Percentiles rank a stretch among this genome's conserved stretches.
These are phyloP conservation scores for Drechslera avenae DNA, from an alignment of 2,329 filamentous ascomycete species.

Conservation along the genomic window DNA sequence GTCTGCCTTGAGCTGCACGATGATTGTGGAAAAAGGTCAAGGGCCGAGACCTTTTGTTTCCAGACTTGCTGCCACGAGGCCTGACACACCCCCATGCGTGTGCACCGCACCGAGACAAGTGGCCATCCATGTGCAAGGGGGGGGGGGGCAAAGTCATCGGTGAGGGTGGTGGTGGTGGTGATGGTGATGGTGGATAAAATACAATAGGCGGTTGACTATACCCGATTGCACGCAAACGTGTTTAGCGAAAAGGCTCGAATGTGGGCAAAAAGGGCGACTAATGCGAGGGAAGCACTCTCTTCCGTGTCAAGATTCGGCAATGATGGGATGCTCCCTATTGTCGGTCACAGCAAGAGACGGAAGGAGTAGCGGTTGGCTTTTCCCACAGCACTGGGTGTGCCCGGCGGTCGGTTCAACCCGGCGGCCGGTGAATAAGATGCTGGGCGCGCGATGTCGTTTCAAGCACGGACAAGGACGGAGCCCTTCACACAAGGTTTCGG, in stretches of 20 bases:
- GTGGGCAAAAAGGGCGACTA: slow-evolving; percentile 13
- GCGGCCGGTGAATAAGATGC: slow-evolving; percentile 18
- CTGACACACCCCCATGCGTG: slow-evolving; percentile 16
- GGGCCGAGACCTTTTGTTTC: slow-evolving; percentile 26
- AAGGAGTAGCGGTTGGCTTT: slow-evolving; percentile 10
- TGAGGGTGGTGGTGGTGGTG: too few species aligned
- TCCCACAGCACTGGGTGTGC: slow-evolving; percentile 21
- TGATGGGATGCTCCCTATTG: slow-evolving; percentile 1
- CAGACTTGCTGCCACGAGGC: slow-evolving; percentile 34
- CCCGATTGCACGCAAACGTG: not conserved
- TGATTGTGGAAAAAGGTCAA: slow-evolving; percentile 25
- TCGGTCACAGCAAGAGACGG: not conserved
- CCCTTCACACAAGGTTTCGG: slow-evolving; percentile 12
- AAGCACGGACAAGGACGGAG: slow-evolving; percentile 8
- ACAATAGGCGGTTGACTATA: slow-evolving; percentile 28
- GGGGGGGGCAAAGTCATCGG: slow-evolving; percentile 22
- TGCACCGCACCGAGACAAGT: slow-evolving; percentile 12
- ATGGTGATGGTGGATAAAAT: slow-evolving; percentile 13
- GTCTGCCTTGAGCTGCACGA: slow-evolving; percentile 36
- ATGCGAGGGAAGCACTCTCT: slow-evolving; percentile 8
- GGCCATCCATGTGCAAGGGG: slow-evolving; percentile 24
- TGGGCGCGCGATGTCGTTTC: slow-evolving; percentile 8
- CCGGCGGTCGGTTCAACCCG: slow-evolving; percentile 20
- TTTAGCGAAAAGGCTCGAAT: slow-evolving; percentile 14
- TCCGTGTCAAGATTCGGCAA: slow-evolving; percentile 7